Evolutionary conservation across 352 stramenopile species (phyloP), one percentile per base, ranked within the genome.

Genomic region (Phytophthora pinifolia): DNA sequence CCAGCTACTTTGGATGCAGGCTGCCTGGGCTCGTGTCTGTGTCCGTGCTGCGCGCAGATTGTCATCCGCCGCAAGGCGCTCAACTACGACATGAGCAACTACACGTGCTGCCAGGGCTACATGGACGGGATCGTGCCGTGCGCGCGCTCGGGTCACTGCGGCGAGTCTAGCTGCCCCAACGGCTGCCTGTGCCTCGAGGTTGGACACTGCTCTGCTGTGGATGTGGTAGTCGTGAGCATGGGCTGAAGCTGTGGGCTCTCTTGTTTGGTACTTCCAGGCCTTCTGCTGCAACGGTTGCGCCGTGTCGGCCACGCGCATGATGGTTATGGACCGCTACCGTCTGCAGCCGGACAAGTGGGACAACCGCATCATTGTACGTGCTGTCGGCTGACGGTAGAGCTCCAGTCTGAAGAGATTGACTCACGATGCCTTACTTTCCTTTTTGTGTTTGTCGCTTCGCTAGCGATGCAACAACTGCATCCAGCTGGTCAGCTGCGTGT

Each of bases 381-480:
- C 5, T 43, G 4, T 20, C 27, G 25, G 7, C 25, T 27, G 2
- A 30, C 14, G 18, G 27, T 41, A 34, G 17, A 18, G 9, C 20
- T 46, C n/a, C n/a, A n/a, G 2, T 43, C 25, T 14, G 12, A 0
- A 8, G 13, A 6, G 5, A n/a, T 22, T 18, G 29, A 45, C 27
- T 65, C 31, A 57, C 25, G 6, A 34, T 45, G 13, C 44, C 27
- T 10, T 50, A 2, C 27, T 59, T 41, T 30, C 54, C 6, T 37
- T 27, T 22, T 44, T 15, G 9, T 20, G 20, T 38, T 32, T 55
- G 48, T n/a, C 46, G 17, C 45, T 39, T n/a, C 9, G 5, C 14
- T 53, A 91, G 81, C 85, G 91, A 46, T 98, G 81, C 73, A 97
- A 94, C 62, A 98, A 98, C 72, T 98, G 91, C 72, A 86, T 98